Evolutionary conservation across 2,329 filamentous ascomycete genomes (phyloP).

Genomic region (Dactylonectria estremocensis): DNA sequence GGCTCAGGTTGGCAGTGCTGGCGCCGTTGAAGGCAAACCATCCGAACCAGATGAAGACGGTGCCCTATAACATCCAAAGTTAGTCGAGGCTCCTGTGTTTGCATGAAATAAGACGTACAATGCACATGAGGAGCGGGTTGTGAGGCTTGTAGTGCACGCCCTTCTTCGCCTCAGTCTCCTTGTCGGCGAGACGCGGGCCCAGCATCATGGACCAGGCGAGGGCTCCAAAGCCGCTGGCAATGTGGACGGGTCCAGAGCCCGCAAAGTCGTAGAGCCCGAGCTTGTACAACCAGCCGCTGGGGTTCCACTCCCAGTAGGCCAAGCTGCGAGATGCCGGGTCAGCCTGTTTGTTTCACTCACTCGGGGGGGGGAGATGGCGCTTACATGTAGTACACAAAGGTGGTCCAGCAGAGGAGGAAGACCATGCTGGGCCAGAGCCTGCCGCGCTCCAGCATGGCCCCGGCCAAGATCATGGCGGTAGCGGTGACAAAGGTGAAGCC

Average conservation of each 20-base stretch:
- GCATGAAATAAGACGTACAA: constrained; percentile 45
- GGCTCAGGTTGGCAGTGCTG: constrained; percentile 64
- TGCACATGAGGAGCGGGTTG: constrained; percentile 74
- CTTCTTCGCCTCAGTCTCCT: constrained; percentile 33
- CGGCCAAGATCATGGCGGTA: constrained; percentile 58
- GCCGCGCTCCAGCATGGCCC: constrained; percentile 56
- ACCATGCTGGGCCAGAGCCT: constrained; percentile 67
- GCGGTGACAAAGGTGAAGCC: constrained; percentile 57
- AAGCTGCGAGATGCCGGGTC: constrained; percentile 51
- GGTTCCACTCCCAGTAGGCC: constrained; percentile 78
- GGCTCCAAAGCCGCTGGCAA: constrained; percentile 74
- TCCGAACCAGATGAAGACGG: constrained; percentile 76
- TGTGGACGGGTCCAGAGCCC: constrained; percentile 75
- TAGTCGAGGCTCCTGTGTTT: no score
- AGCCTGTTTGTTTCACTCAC: not conserved
- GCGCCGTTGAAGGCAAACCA: constrained; percentile 70
- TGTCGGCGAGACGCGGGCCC: constrained; percentile 64
- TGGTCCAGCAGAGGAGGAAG: constrained; percentile 76
- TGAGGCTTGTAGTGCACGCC: constrained; percentile 65
- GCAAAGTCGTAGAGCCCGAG: constrained; percentile 73
- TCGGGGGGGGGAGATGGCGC: not conserved
- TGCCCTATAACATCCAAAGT: constrained; percentile 56
- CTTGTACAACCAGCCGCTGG: constrained; percentile 76
- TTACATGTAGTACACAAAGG: constrained; percentile 71
- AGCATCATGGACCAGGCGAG: constrained; percentile 76